Evolutionary conservation across 2,329 filamentous ascomycete species (phyloP).

Genomic region (Aureobasidium sp.): DNA sequence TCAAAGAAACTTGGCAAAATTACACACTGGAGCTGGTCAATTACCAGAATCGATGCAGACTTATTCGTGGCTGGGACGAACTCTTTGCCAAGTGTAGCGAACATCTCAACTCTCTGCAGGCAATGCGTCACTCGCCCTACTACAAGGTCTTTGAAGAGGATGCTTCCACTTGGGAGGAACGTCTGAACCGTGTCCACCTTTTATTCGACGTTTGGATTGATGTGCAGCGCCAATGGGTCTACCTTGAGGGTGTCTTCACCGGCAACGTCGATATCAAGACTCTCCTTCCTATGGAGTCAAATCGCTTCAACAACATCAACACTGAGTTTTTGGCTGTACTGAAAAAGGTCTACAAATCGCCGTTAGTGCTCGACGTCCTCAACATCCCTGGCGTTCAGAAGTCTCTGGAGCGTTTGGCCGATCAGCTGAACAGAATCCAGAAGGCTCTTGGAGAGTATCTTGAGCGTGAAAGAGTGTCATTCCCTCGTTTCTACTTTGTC

Average conservation of each 20-base stretch:
- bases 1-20: slow-evolving; percentile 93
- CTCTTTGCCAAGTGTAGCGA: slow-evolving; percentile 98
- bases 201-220: slow-evolving; percentile 99
- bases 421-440: slow-evolving; percentile 96
- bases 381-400: slow-evolving; percentile 95
- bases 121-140: slow-evolving; percentile 98
- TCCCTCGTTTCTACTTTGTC: slow-evolving; percentile 98
- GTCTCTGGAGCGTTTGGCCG: slow-evolving; percentile 89
- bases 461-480: slow-evolving; percentile 93
- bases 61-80: slow-evolving; percentile 97
- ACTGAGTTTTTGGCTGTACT: slow-evolving; percentile 98
- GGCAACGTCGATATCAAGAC: slow-evolving; percentile 99
- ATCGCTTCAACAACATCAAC: slow-evolving; percentile 98
- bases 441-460: slow-evolving; percentile 98
- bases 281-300: slow-evolving; percentile 89
- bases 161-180: slow-evolving; percentile 94
- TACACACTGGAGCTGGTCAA: slow-evolving; percentile 91
- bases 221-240: slow-evolving; percentile 99
- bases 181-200: slow-evolving; percentile 92
- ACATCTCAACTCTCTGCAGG: slow-evolving; percentile 92
- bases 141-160: slow-evolving; percentile 99
- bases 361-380: slow-evolving; percentile 90
- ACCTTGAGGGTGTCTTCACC: slow-evolving; percentile 96
- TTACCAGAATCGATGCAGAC: slow-evolving; percentile 95
- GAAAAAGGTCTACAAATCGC: slow-evolving; percentile 98